These are phyloP conservation scores for Bipolaris sorokiniana DNA, from an alignment of 2,329 filamentous ascomycete genomes.

Conservation along the genomic window DNA sequence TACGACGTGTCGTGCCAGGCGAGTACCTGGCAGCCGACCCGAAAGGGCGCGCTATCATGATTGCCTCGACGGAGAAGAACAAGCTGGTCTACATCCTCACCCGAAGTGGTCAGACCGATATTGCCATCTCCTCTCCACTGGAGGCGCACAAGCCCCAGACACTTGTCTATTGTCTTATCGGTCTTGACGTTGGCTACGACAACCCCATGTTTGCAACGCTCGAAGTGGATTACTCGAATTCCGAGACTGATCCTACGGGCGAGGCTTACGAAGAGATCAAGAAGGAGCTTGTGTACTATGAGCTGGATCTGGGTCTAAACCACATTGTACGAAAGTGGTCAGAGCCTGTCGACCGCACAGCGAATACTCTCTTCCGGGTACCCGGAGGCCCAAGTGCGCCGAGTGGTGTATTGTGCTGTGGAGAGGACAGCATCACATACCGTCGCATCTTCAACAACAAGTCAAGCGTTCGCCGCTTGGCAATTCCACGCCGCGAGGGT, in stretches of 20 bases:
- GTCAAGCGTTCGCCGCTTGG: conserved; percentile 84
- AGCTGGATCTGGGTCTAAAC: conserved; percentile 94
- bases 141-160: conserved; percentile 95
- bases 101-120: conserved; percentile 88
- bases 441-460: conserved; percentile 77
- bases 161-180: conserved; percentile 84
- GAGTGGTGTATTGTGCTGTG: conserved; percentile 92
- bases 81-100: conserved; percentile 99
- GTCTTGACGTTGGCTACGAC: conserved; percentile 93
- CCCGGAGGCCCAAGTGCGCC: conserved; percentile 93
- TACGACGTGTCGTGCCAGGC: conserved; percentile 90
- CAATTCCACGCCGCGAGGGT: conserved; percentile 85
- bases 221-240: conserved; percentile 90
- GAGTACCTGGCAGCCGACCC: conserved; percentile 96
- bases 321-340: conserved; percentile 98
- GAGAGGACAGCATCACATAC: conserved; percentile 93
- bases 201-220: conserved; percentile 96
- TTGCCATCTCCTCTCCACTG: conserved; percentile 95
- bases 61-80: conserved; percentile 96
- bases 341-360: conserved; percentile 87
- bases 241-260: conserved; percentile 88
- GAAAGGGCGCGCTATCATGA: conserved; percentile 91
- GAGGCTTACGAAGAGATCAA: conserved; percentile 81
- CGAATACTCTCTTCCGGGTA: conserved; percentile 91
- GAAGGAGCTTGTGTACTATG: conserved; percentile 94